Base-by-base conservation (phyloP, 495 filamentous ascomycete species). In the Penicillium silybi region DNA sequence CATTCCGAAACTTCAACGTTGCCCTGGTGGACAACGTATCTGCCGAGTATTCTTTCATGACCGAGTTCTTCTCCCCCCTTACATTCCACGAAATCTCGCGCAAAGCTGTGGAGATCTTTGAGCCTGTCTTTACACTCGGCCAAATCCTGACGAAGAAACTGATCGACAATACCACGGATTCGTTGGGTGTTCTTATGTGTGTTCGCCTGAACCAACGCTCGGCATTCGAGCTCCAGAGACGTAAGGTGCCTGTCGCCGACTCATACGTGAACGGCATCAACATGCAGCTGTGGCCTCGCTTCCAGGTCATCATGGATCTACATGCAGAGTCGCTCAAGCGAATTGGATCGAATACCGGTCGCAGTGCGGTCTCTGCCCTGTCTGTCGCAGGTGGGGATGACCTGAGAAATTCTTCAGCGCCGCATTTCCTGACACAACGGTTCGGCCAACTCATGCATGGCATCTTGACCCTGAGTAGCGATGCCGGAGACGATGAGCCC, bases 271-370 rank as follows among this genome's bases (percentile, higher is more conserved):
- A 97, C 66, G 91, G 85, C 16, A 93, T 90, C 19, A 87, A 86
- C 57, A 97, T 98, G 92, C 83, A 89, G 7, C 83, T 98, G 5
- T 98, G 93, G 93, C 93, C 93, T 4, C 85, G 91, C 25, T 89
- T 98, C 64, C 95, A 97, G 71, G 79, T 86, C 19, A 83, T 93
- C 61, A 95, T 97, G 85, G 90, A 95, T 59, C 76, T 83, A n/a
- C 93, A 97, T 63, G 86, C 85, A 69, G 89, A 96, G 37, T 92
- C 88, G 10, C 77, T 97, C 18, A 85, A 84, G 38, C 77, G 77
- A 37, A 73, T 78, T 44, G 77, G 82, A 11, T 63, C 77, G 7
- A 73, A 79, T 10, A 73, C 79, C 23, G 71, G 73, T 39, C 67
- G 80, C 60, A 66, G 79, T 65, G 66, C 84, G 46, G 58, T 78